Evolutionary conservation across 352 stramenopile species (phyloP), one percentile per base, ranked within the genome.

Genomic region (Phytophthora sp.): DNA sequence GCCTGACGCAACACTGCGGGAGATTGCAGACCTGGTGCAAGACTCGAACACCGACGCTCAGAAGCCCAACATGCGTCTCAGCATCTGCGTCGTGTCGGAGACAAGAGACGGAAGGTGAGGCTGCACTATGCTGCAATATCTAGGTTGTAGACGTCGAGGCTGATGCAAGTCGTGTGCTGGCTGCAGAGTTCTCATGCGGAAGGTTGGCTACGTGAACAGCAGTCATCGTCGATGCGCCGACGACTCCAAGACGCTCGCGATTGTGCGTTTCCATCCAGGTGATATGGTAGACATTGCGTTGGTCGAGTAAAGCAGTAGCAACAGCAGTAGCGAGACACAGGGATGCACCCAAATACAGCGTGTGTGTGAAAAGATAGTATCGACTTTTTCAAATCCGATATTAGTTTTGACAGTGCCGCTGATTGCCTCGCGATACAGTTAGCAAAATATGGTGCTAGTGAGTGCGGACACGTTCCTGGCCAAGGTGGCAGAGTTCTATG

Each of bases 1-100:
- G 84, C 76, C 78, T 6, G 84, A 93, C 55, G 82, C 81, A 9
- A 93, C 84, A 29, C 69, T 93, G 52, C 74, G 84, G 15, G 84
- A 93, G 53, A 82, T 90, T 16, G 79, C 79, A 2, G 84, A 90
- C 46, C 67, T 93, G n/a, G 72, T 90, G 21, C 82, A 89, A 56
- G 82, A 90, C 51, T 77, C 78, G 15, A 90, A 86, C 42, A 23
- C 71, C 0, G 80, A 90, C 18, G 79, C 82, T 7, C 75, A 73
- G 45, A 84, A 86, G 57, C 57, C 76, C 35, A 83, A 74, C 23
- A 73, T 70, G 39, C 84, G 84, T 8, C 73, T 93, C 51, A 85
- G 76, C 35, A 81, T 90, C 26, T 89, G 78, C 4, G 68, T 89
- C 41, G 82, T 93, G 16, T 80, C 70, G 5, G 74, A 84, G 46